Evolutionary conservation across 2,329 filamentous ascomycete species (phyloP), one percentile per base, ranked within the genome.

Genomic region (Botryotinia narcissicola): DNA sequence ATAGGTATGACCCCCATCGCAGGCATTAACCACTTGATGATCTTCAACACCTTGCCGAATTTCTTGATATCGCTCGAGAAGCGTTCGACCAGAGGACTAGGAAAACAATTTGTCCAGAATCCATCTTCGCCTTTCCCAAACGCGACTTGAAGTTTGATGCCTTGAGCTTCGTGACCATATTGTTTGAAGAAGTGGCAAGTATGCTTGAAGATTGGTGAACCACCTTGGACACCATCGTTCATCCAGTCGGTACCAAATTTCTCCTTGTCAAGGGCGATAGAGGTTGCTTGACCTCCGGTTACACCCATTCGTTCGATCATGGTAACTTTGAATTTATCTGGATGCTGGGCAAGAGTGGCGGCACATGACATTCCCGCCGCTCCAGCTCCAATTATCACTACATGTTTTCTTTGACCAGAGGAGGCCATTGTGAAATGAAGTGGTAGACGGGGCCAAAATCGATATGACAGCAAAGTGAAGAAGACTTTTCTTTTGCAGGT

Each of bases 31-130:
- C 84, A 87, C 66, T 88, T 86, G 18, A 90, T 84, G 29, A 90
- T 82, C 71, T 85, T 68, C 29, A 72, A 20, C 14, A 72, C 71
- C 37, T 40, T 72, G 29, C 62, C 62, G 77, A 91, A 90, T 40
- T 85, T 84, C 75, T 83, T 85, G 74, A 90, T 88, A 76, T 91
- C 89, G 7, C 82, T 82, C 25, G 87, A 84, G 75, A 89, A 87
- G 29, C 85, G 83, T 61, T 85, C 84, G 22, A 91, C 83, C 32
- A 91, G 83, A 74, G 86, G 84, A 42, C 87, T 90, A 0, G 88
- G 88, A 77, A 88, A 91, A 70, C 89, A 88, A 74, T 91, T 91
- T 8, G 87, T 89, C 89, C 89, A 91, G 82, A 91, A 91, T n/a
- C 71, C 71, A 54, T 89, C 85, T 25, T 80, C 76, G 32, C 85